Base-by-base conservation (phyloP, 805 yeast species). In the Candida verbasci region DNA sequence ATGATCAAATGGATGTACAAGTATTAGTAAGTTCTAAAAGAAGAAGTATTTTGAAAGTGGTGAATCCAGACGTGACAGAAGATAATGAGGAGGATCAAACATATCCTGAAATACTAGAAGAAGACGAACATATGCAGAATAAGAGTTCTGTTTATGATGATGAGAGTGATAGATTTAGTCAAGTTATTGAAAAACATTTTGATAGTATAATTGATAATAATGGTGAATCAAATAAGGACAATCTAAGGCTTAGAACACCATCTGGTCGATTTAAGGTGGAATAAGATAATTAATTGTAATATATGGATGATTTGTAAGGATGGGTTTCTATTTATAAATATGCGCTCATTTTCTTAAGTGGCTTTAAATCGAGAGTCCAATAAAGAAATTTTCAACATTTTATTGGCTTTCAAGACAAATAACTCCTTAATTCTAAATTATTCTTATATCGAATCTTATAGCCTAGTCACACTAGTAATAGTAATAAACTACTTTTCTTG, bases 11-110 rank as follows among this genome's bases (percentile, higher is more conserved):
- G 45, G 88, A 82, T 44, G 89, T 80, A 2, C 89, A 82, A 54
- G 82, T 82, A 7, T 56, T 82, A 41, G 87, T 82, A 6, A 74
- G 83, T 41, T 76, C 84, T 11, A 76, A 74, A 49, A 62, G 87
- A 45, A 61, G 85, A 40, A 70, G 82, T 1, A 70, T 71, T 36
- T 59, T 82, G 29, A 55, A 82, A 24, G 76, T 82, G 24, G 68
- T 76, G 31, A 82, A 82, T 48, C 89, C 89, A n/a, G 60, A 55
- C 37, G 25, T 16, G 6, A 27, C 26, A 4, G 17, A 30, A 12
- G 7, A 9, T 16, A 10, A 10, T 18, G 9, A 10, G 4, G 4
- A 16, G 15, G n/a, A 18, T 15, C 26, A 30, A 11, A n/a, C n/a
- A n/a, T n/a, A n/a, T n/a, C n/a, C n/a, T n/a, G 18, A 30, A 14